phyloP scores from a whole-genome alignment of 2,329 filamentous ascomycete genomes.

The Herpomyces periplanetae region DNA sequence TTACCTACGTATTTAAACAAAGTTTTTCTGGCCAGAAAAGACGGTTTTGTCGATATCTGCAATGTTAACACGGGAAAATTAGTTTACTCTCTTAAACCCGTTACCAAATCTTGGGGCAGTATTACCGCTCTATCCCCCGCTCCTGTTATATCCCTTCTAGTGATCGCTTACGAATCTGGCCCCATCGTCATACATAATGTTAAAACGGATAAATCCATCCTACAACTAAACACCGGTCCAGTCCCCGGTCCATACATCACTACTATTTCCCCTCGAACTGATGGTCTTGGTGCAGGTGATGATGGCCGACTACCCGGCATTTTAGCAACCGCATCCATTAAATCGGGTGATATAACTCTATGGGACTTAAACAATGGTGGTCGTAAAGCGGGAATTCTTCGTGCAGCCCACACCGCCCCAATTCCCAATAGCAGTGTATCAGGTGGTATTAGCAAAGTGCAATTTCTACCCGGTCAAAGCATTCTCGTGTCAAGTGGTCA shows the following conservation, averaged over 20 bases:
- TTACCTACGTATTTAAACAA: constrained; percentile 94
- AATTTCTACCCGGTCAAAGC: constrained; percentile 60
- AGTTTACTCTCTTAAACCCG: constrained; percentile 54
- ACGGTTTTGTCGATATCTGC: constrained; percentile 86
- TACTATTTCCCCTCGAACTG: constrained; percentile 59
- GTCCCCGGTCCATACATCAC: constrained; percentile 22
- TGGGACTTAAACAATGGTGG: constrained; percentile 83
- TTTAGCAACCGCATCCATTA: constrained; percentile 52
- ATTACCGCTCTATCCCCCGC: constrained; percentile 62
- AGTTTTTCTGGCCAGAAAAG: constrained; percentile 46
- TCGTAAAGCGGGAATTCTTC: constrained; percentile 44
- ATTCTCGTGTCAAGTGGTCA: constrained; percentile 60
- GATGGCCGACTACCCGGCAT: constrained; percentile 55
- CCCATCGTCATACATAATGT: constrained; percentile 45
- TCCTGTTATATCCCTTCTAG: constrained; percentile 44
- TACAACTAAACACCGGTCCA: constrained; percentile 24
- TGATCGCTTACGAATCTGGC: constrained; percentile 50
- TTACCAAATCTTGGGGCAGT: constrained; percentile 25
- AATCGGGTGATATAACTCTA: constrained; percentile 56
- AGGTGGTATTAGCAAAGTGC: constrained; percentile 46
- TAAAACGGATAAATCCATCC: constrained; percentile 27
- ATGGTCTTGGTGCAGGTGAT: constrained; percentile 50
- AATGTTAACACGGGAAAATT: constrained; percentile 71
- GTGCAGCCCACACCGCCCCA: constrained; percentile 48
- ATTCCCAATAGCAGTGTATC: constrained; percentile 14